phyloP scores from a whole-genome alignment of 2,329 filamentous ascomycete genomes.

The Cordyceps militaris region DNA sequence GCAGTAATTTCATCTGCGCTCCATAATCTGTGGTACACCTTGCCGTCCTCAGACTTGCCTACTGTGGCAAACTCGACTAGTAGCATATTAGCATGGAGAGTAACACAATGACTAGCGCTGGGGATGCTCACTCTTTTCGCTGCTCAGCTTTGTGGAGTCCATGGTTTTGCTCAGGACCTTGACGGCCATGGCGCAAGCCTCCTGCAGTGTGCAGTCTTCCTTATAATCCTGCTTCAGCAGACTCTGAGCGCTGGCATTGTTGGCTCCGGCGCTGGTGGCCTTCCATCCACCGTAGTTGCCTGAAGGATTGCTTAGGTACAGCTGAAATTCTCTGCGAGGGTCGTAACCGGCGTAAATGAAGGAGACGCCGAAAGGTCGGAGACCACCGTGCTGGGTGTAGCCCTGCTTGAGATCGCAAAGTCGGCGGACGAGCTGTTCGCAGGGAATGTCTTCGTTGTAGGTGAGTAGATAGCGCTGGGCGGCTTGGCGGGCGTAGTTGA shows the following conservation, averaged over 20 bases:
- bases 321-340: conserved; percentile 90
- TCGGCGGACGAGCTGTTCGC: conserved; percentile 93
- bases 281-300: conserved; percentile 99
- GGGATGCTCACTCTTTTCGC: conserved; percentile 79
- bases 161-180: conserved; percentile 99
- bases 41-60: conserved; percentile 87
- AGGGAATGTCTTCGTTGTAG: conserved; percentile 99
- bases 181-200: conserved; percentile 94
- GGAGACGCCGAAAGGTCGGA: conserved; percentile 94
- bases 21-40: conserved; percentile 98
- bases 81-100: conserved; percentile 16
- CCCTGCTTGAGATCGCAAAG: conserved; percentile 98
- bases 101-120: neutral
- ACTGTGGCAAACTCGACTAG: conserved; percentile 97
- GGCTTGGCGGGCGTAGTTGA: conserved; percentile 97
- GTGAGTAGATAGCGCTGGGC: conserved; percentile 96
- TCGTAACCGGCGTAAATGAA: conserved; percentile 99
- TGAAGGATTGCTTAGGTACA: conserved; percentile 97
- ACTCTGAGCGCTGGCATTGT: conserved; percentile 96
- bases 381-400: conserved; percentile 97
- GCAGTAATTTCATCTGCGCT: conserved; percentile 92
- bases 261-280: conserved; percentile 93
- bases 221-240: conserved; percentile 99
- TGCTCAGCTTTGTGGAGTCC: conserved; percentile 98
- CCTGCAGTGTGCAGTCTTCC: conserved; percentile 92